These are phyloP conservation scores for Cadophora sp. DNA, from an alignment of 2,329 filamentous ascomycete genomes.

Conservation along the genomic window DNA sequence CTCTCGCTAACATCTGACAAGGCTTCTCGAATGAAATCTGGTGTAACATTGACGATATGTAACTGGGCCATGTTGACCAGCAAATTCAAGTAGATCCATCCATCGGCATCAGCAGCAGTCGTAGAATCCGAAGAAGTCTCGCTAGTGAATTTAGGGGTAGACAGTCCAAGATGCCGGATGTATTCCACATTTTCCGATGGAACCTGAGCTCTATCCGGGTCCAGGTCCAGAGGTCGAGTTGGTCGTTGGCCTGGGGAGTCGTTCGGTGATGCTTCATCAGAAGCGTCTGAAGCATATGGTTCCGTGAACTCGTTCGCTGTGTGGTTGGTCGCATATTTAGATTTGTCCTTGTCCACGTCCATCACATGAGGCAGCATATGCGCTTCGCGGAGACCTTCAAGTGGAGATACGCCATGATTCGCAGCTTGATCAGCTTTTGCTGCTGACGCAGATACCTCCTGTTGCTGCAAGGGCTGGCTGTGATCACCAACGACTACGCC, in stretches of 20 bases:
- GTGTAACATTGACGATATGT: conserved; percentile 83
- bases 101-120: conserved; percentile 68
- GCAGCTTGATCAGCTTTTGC: conserved; percentile 47
- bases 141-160: conserved; percentile 61
- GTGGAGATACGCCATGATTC: conserved; percentile 28
- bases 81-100: conserved; percentile 85
- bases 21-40: conserved; percentile 77
- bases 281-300: conserved; percentile 19
- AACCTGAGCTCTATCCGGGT: conserved; percentile 77
- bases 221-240: conserved; percentile 77
- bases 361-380: conserved; percentile 43
- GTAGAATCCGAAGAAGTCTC: conserved; percentile 57
- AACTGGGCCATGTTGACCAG: conserved; percentile 83
- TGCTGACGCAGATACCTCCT: conserved; percentile 62
- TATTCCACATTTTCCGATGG: conserved; percentile 82
- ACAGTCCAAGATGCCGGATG: conserved; percentile 74
- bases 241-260: conserved; percentile 71
- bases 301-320: not conserved
- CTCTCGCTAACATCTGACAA: conserved; percentile 73
- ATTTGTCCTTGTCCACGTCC: conserved; percentile 32
- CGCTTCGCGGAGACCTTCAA: conserved; percentile 50
- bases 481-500: conserved; percentile 41
- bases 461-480: conserved; percentile 40
- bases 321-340: conserved; percentile 27
- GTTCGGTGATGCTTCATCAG: conserved; percentile 27